These are phyloP conservation scores for Podila minutissima DNA, from an alignment of 192 early-diverging fungal species.

Conservation along the genomic window DNA sequence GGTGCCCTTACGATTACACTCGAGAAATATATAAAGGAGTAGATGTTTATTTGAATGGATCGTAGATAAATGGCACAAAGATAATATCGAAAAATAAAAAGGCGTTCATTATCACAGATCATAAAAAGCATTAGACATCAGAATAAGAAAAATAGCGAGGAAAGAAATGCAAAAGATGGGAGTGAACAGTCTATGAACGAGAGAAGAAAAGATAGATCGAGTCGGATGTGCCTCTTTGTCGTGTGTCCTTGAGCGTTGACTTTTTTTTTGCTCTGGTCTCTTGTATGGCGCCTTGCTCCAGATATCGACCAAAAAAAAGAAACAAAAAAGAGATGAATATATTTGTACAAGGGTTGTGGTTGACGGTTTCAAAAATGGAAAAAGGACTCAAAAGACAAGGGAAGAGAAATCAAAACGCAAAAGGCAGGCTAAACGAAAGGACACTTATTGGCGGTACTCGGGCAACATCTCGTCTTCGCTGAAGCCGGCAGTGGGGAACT, in stretches of 20 bases:
- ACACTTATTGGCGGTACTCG: conserved; percentile 40
- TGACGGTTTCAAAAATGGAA: background rate
- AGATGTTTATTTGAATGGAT: background rate
- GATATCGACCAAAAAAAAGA: no score
- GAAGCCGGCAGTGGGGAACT: conserved; percentile 93
- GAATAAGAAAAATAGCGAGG: background rate
- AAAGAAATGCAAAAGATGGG: background rate
- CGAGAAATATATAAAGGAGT: background rate
- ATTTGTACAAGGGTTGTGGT: background rate
- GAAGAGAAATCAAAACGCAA: background rate
- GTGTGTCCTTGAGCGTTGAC: background rate
- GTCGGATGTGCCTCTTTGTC: background rate
- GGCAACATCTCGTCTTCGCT: conserved; percentile 72
- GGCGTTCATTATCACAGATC: background rate
- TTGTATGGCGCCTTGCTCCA: no score
- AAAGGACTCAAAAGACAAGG: background rate
- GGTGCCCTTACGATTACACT: background rate
- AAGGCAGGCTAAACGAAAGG: background rate
- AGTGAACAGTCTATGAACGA: background rate
- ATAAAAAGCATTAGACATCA: background rate
- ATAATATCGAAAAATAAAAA: background rate
- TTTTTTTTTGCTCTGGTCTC: no score
- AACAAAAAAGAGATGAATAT: no score
- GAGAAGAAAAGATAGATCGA: background rate
- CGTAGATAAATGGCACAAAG: background rate